Evolutionary conservation across 768 basidiomycete species (phyloP).

Genomic region (Polyporus arcularius): DNA sequence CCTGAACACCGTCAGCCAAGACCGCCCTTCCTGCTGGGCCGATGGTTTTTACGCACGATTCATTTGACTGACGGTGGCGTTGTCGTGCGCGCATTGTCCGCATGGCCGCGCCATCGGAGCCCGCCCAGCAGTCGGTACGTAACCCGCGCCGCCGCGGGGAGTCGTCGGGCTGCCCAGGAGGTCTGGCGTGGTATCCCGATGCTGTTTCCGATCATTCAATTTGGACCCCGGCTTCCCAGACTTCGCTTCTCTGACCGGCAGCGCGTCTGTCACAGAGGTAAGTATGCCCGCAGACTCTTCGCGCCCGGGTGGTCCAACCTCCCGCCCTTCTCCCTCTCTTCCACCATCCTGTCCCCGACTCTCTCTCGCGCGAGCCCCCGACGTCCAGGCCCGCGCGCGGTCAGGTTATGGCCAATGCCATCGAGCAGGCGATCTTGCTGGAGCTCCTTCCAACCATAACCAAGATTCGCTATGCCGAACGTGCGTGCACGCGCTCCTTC

Average conservation of each 20-base stretch:
- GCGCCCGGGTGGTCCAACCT: neutral
- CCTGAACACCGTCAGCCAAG: neutral
- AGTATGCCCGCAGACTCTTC: too few species aligned
- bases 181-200: too few species aligned
- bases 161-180: neutral
- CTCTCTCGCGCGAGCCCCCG: neutral
- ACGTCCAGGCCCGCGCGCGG: neutral
- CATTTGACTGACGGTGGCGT: too few species aligned
- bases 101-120: neutral
- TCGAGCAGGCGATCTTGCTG: slow-evolving; percentile 7
- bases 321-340: neutral
- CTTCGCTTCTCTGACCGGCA: too few species aligned
- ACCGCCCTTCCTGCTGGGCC: too few species aligned
- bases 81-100: neutral
- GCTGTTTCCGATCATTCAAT: too few species aligned
- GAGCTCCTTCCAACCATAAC: slow-evolving; percentile 11
- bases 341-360: neutral
- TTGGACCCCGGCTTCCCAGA: too few species aligned
- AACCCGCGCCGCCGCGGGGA: neutral
- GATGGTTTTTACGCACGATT: too few species aligned
- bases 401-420: slow-evolving; percentile 4
- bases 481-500: slow-evolving; percentile 5
- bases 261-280: too few species aligned
- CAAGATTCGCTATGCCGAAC: slow-evolving; percentile 23
- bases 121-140: neutral